Base-by-base conservation (phyloP, 352 stramenopile genomes). In the Nannochloropsis limnetica region DNA sequence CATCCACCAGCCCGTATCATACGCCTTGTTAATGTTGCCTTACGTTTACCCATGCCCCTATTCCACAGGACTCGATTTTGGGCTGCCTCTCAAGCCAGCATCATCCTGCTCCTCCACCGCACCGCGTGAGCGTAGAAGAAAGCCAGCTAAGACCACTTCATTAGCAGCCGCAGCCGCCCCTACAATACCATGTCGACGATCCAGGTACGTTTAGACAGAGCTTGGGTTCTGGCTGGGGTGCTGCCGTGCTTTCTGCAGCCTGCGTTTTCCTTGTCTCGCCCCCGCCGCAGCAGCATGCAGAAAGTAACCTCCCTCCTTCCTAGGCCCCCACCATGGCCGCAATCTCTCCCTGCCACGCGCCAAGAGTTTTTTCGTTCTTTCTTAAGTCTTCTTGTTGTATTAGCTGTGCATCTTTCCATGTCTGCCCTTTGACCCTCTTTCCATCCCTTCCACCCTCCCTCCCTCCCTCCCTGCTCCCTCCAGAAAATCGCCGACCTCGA, bases 401-500 rank as follows among this genome's bases (percentile, higher is more conserved):
- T 15, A 49, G 37, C 37, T 20, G 8, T 49, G 37, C 37, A 20
- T 49, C 37, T 49, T 14, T 49, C 37, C 37, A 14, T 49, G 17
- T 49, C 37, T 49, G 1, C 37, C 37, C 4, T 14, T 49, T 49
- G 37, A 49, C 37, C 37, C 11, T 49, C 8, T 49, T 15, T 49
- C 37, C n/a, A n/a, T n/a, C n/a, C n/a, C n/a, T n/a, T n/a, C 37
- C 37, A 49, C 17, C 37, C 37, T 49, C 37, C 11, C 37, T 20
- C 17, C 37, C 37, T 9, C 37, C 37, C 37, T 20, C 17, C 37
- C 37, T 9, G 8, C 37, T 49, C n/a, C 61, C 61, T 27, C 2
- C 61, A 74, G 61, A 74, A 83, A 79, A 83, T 85, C 79, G 79
- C 37, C 37, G 82, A 85, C 2, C 28, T 98, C 91, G 94, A 91